These are phyloP conservation scores for Penicillium canescens DNA, from an alignment of 495 filamentous ascomycete species.

Conservation along the genomic window DNA sequence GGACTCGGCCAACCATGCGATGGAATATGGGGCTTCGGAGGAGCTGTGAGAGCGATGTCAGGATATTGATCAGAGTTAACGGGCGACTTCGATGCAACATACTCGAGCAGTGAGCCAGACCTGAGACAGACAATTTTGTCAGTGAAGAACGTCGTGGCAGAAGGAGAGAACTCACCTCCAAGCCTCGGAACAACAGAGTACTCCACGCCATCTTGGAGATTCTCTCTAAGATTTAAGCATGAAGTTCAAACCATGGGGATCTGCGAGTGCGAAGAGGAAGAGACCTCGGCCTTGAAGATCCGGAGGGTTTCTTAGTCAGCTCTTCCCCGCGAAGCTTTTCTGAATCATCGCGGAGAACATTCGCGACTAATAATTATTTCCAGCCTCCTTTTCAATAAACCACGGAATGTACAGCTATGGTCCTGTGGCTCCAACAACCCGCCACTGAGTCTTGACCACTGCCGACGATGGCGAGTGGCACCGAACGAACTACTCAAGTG, in stretches of 20 bases:
- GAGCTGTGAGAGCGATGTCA: constrained; percentile 48
- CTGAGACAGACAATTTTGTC: constrained; percentile 17
- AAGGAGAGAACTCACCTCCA: constrained; percentile 21
- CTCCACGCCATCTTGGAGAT: constrained; percentile 21
- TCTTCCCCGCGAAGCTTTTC: constrained; percentile 6
- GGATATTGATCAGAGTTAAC: constrained; percentile 13
- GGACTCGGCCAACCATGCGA: constrained; percentile 53
- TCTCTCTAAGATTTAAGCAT: background rate
- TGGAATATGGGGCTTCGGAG: constrained; percentile 62
- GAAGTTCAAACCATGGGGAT: background rate
- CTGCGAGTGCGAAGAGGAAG: background rate
- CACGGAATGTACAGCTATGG: constrained; percentile 12
- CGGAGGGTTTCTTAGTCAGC: constrained; percentile 3
- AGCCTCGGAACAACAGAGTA: constrained; percentile 15
- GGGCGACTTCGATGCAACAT: constrained; percentile 15
- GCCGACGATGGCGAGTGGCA: constrained; percentile 27
- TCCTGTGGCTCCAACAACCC: constrained; percentile 7
- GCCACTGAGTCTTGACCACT: constrained; percentile 13
- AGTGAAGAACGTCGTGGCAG: constrained; percentile 1
- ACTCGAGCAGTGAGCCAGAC: constrained; percentile 45
- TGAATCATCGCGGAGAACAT: background rate
- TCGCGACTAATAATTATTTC: background rate
- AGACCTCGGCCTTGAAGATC: constrained; percentile 3
- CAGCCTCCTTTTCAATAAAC: background rate
- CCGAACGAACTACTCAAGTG: constrained; percentile 14